These are phyloP conservation scores for Tuber umbilicatum DNA, from an alignment of 495 filamentous ascomycete genomes.

Conservation along the genomic window DNA sequence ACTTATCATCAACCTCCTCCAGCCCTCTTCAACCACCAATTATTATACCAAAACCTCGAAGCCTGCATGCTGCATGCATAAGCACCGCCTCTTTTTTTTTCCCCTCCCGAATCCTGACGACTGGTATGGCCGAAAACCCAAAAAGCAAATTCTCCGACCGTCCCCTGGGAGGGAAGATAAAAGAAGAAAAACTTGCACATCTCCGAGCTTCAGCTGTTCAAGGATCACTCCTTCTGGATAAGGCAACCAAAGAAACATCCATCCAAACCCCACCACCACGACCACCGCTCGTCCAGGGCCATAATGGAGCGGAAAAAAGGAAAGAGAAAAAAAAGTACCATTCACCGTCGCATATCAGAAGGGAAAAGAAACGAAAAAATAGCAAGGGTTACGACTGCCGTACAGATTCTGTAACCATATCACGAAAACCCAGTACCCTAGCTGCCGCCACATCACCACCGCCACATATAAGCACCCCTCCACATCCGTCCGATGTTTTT, in stretches of 20 bases:
- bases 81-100: not conserved
- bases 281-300: not conserved
- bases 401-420: not conserved
- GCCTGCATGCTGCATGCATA: constrained; percentile 4
- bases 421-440: constrained; percentile 14
- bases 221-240: constrained; percentile 14
- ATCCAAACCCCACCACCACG: constrained; percentile 23
- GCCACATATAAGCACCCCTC: not conserved
- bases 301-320: not conserved
- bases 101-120: not conserved
- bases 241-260: constrained; percentile 19
- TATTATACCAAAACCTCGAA: not conserved
- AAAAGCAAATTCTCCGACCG: constrained; percentile 27
- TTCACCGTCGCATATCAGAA: not conserved
- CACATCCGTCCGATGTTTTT: constrained; percentile 36
- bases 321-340: not conserved
- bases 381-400: not conserved
- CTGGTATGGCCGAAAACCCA: not conserved
- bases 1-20: not conserved
- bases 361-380: not conserved
- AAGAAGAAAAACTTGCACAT: not conserved
- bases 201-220: constrained; percentile 35
- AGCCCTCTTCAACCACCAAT: not conserved
- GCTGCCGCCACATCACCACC: constrained; percentile 24
- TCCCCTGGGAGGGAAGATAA: constrained; percentile 21